These are phyloP conservation scores for Aspergillus proliferans DNA, from an alignment of 2,329 filamentous ascomycete species.

Conservation along the genomic window DNA sequence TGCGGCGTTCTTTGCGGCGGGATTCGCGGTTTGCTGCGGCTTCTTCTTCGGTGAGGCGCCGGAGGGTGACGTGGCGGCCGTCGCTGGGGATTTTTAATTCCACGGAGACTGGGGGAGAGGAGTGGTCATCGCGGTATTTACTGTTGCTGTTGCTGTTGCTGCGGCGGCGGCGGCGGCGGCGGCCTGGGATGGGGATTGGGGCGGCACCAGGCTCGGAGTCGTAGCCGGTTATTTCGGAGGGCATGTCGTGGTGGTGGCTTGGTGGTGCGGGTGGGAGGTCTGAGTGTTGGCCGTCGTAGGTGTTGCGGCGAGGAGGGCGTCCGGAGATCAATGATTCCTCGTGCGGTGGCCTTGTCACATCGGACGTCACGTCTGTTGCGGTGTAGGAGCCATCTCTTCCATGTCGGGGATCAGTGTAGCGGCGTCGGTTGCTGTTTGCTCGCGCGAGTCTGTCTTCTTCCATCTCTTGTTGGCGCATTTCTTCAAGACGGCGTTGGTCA, in stretches of 20 bases:
- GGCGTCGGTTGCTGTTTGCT: constrained; percentile 55
- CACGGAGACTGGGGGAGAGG: constrained; percentile 56
- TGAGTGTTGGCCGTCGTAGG: constrained; percentile 22
- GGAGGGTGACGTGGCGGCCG: constrained; percentile 57
- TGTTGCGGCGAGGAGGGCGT: constrained; percentile 24
- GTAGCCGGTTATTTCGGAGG: constrained; percentile 26
- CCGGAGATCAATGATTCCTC: constrained; percentile 30
- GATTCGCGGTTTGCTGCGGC: constrained; percentile 55
- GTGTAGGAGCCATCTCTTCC: constrained; percentile 27
- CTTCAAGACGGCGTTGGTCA: constrained; percentile 55
- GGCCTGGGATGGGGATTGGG: constrained; percentile 27
- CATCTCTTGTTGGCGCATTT: constrained; percentile 44
- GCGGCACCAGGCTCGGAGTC: constrained; percentile 27
- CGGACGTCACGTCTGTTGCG: constrained; percentile 33
- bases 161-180: constrained; percentile 25
- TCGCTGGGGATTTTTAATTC: constrained; percentile 62
- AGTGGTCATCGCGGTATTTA: constrained; percentile 38
- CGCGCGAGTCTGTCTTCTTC: constrained; percentile 50
- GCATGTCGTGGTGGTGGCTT: constrained; percentile 33
- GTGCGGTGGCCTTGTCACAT: constrained; percentile 26
- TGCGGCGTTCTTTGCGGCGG: constrained; percentile 41
- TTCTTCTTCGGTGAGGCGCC: constrained; percentile 57
- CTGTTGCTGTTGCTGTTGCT: constrained; percentile 22
- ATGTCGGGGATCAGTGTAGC: constrained; percentile 50
- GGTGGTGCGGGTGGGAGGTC: constrained; percentile 38